Base-by-base conservation (phyloP, 2,329 filamentous ascomycete genomes). In the Calonectria multiphialidica region DNA sequence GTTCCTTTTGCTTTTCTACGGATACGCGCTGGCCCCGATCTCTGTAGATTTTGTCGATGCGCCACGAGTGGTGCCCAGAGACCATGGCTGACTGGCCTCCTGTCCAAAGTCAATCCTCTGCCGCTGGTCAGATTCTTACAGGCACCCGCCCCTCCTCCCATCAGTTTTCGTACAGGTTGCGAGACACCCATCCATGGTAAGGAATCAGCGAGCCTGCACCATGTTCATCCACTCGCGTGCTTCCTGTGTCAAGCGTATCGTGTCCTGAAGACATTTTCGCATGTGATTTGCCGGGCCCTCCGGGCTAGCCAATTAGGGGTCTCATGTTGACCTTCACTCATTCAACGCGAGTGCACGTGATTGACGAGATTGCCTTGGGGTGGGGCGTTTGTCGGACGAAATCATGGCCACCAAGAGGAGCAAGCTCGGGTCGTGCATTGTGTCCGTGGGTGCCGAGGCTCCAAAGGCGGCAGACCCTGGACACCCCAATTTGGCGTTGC, bases 261-360 rank as follows among this genome's bases (percentile, higher is more conserved):
- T 30, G 68, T 79, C 73, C 74, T 76, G 72, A 76, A 65, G 35
- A 45, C 23, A 28, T 64, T 64, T 75, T 74, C 76, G 73, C 81
- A 82, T 83, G 82, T 83, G 82, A 83, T 82, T 79, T 75, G 78
- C 77, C 78, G 77, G 74, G 59, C 55, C 62, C 47, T 3, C 68
- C 63, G 61, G 30, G 16, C 47, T 50, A 62, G 64, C 78, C 80
- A 80, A 80, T 80, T 63, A 75, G 55, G 28, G 45, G 44, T 16
- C 23, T 12, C 44, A 40, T 23, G 68, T 74, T 70, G 47, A 47
- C 50, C 23, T 69, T 47, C 69, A 72, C 66, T 72, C 70, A 28
- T 42, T 28, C 30, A 59, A 45, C 40, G 42, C 44, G 12, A 18
- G n/a, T 57, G 53, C 77, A 79, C 77, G 76, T 79, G 77, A 79